Evolutionary conservation across 176 grass and related monocot genomes (phyloP).

Genomic region (Carex scoparia): DNA sequence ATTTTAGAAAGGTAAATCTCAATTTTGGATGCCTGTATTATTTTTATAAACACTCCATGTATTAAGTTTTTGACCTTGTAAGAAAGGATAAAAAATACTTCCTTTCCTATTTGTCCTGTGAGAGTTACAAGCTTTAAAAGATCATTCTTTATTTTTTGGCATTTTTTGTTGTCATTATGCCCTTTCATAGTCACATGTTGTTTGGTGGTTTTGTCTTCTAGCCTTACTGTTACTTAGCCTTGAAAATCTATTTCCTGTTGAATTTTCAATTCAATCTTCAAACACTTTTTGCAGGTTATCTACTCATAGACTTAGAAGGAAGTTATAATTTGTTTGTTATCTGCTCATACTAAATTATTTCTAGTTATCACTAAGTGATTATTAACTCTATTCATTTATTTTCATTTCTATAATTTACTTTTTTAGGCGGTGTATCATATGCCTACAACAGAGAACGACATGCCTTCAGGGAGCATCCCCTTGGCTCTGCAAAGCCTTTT

Average conservation of each 20-base stretch:
- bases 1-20: slow-evolving; percentile 87
- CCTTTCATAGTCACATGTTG: neutral
- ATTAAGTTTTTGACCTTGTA: neutral
- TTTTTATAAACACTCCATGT: neutral
- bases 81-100: neutral
- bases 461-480: slow-evolving; percentile 93
- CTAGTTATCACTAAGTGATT: neutral
- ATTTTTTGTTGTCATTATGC: neutral
- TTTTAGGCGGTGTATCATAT: slow-evolving; percentile 98
- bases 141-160: neutral
- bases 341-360: neutral
- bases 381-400: neutral
- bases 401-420: slow-evolving; percentile 27
- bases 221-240: neutral
- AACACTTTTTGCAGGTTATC: neutral
- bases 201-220: slow-evolving; percentile 2
- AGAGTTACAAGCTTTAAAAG: neutral
- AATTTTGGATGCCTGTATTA: neutral
- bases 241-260: neutral
- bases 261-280: neutral
- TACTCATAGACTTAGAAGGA: neutral
- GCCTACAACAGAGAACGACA: slow-evolving; percentile 97
- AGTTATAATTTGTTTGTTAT: neutral
- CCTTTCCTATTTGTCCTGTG: slow-evolving; percentile 10
- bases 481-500: slow-evolving; percentile 94